Conservation (phyloP, 2,329 filamentous ascomycete genomes). For the Curvularia spicifera region DNA sequence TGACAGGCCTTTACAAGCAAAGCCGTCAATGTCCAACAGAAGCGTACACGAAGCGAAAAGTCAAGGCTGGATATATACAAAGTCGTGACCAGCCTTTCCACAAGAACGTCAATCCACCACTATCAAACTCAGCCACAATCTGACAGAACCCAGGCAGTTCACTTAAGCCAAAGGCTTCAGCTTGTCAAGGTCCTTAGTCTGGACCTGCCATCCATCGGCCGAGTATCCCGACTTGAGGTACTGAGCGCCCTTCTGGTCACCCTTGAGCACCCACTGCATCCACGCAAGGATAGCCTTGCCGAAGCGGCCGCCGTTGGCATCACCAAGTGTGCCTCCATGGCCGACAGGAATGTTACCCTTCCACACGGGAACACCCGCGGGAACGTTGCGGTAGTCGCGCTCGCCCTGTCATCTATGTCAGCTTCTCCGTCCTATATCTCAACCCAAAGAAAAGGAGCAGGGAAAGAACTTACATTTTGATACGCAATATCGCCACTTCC, state of each 20-base stretch:
- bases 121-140: neutral
- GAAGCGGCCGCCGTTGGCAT: constrained; percentile 25
- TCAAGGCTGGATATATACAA: neutral
- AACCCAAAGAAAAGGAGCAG: too few relatives aligned
- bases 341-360: constrained; percentile 33
- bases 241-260: constrained; percentile 12
- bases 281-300: constrained; percentile 23
- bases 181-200: constrained; percentile 11
- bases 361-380: constrained; percentile 20
- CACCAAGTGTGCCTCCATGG: constrained; percentile 23
- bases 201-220: constrained; percentile 20
- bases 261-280: constrained; percentile 25
- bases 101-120: neutral
- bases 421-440: neutral
- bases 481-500: constrained; percentile 28
- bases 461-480: constrained; percentile 21
- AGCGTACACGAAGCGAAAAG: neutral
- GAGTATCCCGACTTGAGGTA: constrained; percentile 14
- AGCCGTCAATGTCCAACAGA: neutral
- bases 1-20: neutral
- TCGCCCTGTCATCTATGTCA: constrained; percentile 17
- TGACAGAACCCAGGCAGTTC: neutral
- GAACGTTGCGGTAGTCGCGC: constrained; percentile 26
- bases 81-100: neutral
- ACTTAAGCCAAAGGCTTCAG: constrained; percentile 15